phyloP scores from a whole-genome alignment of 805 yeast genomes.

The Danielia oregonensis region DNA sequence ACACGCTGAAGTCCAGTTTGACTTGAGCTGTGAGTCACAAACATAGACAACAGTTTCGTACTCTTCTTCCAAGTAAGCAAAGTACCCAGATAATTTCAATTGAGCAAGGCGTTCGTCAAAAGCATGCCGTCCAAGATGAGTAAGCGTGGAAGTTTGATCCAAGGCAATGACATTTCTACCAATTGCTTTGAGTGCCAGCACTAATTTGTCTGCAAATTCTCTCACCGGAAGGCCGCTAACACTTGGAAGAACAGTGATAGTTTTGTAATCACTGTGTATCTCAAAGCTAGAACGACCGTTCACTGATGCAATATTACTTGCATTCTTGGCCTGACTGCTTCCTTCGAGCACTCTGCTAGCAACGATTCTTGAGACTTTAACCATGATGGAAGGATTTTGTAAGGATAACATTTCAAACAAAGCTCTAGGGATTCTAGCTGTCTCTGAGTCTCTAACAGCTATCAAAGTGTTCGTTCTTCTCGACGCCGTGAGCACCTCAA shows the following conservation, averaged over 20 bases:
- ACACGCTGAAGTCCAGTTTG: constrained; percentile 90
- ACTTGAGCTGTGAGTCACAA: constrained; percentile 77
- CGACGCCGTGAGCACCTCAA: constrained; percentile 84
- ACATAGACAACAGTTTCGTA: constrained; percentile 86
- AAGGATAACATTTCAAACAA: constrained; percentile 81
- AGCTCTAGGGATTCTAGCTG: constrained; percentile 88
- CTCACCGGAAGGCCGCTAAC: constrained; percentile 78
- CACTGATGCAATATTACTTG: constrained; percentile 20
- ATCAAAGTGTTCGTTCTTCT: constrained; percentile 65
- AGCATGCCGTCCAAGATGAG: constrained; percentile 85
- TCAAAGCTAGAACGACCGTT: constrained; percentile 29
- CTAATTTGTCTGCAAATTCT: constrained; percentile 75
- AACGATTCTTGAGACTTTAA: constrained; percentile 82
- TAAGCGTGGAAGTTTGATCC: constrained; percentile 78
- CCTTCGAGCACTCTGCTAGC: constrained; percentile 51
- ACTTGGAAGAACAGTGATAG: constrained; percentile 81
- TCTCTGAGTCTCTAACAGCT: constrained; percentile 90
- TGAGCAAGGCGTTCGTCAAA: constrained; percentile 79
- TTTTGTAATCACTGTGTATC: constrained; percentile 56
- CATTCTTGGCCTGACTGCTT: constrained; percentile 8
- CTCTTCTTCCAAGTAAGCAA: constrained; percentile 86
- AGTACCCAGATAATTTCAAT: constrained; percentile 81
- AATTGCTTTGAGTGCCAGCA: constrained; percentile 65
- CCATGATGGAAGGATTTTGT: constrained; percentile 85
- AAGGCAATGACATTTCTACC: constrained; percentile 72